Percentiles rank a stretch among this genome's conserved stretches.
phyloP scores from a whole-genome alignment of 495 filamentous ascomycete species.

The Penicillium soppii region DNA sequence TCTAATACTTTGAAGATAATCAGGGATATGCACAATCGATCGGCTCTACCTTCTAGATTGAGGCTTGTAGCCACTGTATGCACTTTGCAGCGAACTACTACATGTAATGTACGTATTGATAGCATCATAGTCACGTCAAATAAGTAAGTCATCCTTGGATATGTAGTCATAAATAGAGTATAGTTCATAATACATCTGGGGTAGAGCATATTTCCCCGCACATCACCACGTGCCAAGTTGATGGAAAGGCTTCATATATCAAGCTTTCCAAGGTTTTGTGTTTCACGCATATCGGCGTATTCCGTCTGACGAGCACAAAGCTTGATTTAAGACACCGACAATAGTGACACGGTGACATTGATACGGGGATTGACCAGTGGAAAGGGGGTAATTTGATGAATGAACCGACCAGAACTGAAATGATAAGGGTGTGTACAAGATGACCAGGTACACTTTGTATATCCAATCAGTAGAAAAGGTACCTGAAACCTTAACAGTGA shows the following conservation, averaged over 20 bases:
- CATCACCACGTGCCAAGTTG: not conserved
- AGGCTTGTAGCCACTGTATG: not conserved
- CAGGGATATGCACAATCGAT: not conserved
- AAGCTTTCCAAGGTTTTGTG: too few species aligned
- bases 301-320: not conserved
- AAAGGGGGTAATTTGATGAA: too few species aligned
- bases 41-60: not conserved
- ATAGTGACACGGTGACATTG: too few species aligned
- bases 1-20: not conserved
- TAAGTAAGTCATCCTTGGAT: not conserved
- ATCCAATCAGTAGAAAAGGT: not conserved
- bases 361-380: not conserved
- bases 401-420: not conserved
- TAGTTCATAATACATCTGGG: too few species aligned
- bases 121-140: not conserved
- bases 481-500: not conserved
- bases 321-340: not conserved
- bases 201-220: not conserved
- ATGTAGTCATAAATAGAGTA: too few species aligned
- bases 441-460: too few species aligned
- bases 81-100: not conserved
- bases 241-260: too few species aligned
- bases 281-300: constrained; percentile 4
- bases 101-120: not conserved
- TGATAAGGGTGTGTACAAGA: too few species aligned